Evolutionary conservation across 352 stramenopile species (phyloP).

Genomic region (Phytophthora tubulina): DNA sequence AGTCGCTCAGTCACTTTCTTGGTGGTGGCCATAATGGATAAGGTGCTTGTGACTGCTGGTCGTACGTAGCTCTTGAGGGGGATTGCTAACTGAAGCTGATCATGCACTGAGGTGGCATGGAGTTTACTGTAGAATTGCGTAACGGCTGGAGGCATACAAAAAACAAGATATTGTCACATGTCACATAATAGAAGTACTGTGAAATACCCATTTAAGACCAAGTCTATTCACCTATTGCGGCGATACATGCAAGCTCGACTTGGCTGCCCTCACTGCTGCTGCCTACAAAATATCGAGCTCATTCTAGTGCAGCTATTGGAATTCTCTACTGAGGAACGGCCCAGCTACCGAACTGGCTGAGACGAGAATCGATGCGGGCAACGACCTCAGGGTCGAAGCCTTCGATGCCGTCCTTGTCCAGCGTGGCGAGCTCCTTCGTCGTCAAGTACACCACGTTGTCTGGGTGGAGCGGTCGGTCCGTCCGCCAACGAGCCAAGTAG

Average conservation of each 20-base stretch:
- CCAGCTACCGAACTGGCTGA: constrained; percentile 74
- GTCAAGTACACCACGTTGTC: constrained; percentile 92
- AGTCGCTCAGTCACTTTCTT: constrained; percentile 50
- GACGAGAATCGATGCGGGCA: constrained; percentile 70
- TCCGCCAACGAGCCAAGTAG: constrained; percentile 88
- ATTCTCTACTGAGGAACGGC: constrained; percentile 36
- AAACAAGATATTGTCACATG: constrained; percentile 24
- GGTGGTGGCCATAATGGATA: constrained; percentile 34
- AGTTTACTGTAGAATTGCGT: constrained; percentile 1
- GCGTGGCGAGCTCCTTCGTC: constrained; percentile 70
- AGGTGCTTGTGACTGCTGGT: constrained; percentile 10
- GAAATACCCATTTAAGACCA: constrained; percentile 21
- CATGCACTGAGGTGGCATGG: constrained; percentile 6
- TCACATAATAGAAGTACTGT: constrained; percentile 24
- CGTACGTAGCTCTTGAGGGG: constrained; percentile 11
- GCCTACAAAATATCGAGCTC: not conserved
- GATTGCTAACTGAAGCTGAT: constrained; percentile 38
- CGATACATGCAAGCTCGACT: constrained; percentile 8
- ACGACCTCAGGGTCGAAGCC: constrained; percentile 76
- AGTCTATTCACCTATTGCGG: constrained; percentile 28
- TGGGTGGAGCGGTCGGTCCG: constrained; percentile 66
- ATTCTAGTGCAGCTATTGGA: constrained; percentile 8
- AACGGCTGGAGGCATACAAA: constrained; percentile 28
- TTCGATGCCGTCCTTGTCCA: constrained; percentile 73
- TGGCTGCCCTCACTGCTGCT: no score